Evolutionary conservation across 306 rosid species (phyloP).

Genomic region (Arachis stenosperma): DNA sequence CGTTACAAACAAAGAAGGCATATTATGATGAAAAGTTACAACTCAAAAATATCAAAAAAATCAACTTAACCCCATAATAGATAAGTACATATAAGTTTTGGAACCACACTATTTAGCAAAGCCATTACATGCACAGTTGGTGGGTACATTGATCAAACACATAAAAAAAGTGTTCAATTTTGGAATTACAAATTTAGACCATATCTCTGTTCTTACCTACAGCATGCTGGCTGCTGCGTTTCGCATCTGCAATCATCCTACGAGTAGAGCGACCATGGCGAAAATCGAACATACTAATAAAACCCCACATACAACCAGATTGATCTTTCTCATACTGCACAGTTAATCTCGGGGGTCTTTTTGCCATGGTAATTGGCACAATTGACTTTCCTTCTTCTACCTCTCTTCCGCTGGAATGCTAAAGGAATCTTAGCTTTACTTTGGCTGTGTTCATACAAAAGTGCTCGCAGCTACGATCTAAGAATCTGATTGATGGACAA

Average conservation of each 20-base stretch:
- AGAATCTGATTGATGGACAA: slow-evolving; percentile 48
- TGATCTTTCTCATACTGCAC: slow-evolving; percentile 72
- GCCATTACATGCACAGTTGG: not conserved
- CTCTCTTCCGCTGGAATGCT: slow-evolving; percentile 20
- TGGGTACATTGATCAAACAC: not conserved
- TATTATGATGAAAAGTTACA: not conserved
- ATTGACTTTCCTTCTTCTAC: slow-evolving; percentile 33
- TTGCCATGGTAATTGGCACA: slow-evolving; percentile 55
- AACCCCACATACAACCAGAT: slow-evolving; percentile 96
- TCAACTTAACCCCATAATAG: slow-evolving; percentile 26
- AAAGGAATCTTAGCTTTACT: slow-evolving; percentile 28
- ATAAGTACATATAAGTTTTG: not conserved
- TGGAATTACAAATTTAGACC: slow-evolving; percentile 17
- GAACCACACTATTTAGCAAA: slow-evolving; percentile 6
- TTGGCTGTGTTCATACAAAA: slow-evolving; percentile 34
- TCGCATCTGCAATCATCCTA: slow-evolving; percentile 73
- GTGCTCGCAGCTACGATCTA: slow-evolving; percentile 40
- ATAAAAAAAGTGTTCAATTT: slow-evolving; percentile 31
- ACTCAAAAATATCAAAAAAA: slow-evolving; percentile 10
- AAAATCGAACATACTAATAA: slow-evolving; percentile 86
- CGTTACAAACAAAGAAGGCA: too few species aligned
- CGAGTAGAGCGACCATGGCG: slow-evolving; percentile 77
- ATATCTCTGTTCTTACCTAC: slow-evolving; percentile 56
- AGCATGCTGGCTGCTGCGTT: slow-evolving; percentile 59
- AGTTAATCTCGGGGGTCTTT: slow-evolving; percentile 68